These are phyloP conservation scores for Symbiodinium natans DNA, from an alignment of 73 alveolate species.

Conservation along the genomic window DNA sequence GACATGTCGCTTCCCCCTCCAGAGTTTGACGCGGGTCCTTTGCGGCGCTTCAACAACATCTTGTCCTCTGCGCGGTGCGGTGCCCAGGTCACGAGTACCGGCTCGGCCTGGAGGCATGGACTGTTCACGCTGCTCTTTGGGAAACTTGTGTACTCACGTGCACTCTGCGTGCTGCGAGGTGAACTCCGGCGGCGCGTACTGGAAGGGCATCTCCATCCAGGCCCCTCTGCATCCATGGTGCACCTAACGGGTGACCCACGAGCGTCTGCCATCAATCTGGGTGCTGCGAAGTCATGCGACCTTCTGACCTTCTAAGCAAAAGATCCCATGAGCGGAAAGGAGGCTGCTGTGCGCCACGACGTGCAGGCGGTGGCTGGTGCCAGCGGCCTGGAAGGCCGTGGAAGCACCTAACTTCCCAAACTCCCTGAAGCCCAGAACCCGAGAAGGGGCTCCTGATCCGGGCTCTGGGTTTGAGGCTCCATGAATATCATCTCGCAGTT, in stretches of 20 bases:
- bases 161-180: not conserved
- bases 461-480: constrained; percentile 18
- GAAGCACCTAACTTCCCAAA: not conserved
- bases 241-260: no score
- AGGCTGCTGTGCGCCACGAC: constrained; percentile 72
- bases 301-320: not conserved
- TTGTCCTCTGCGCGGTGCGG: no score
- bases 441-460: not conserved
- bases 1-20: no score
- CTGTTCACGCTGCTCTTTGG: not conserved
- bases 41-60: no score
- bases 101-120: constrained; percentile 56
- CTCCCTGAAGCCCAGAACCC: no score
- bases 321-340: not conserved
- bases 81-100: constrained; percentile 84
- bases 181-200: constrained; percentile 84
- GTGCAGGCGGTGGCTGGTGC: constrained; percentile 68
- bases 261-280: no score
- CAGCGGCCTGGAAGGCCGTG: constrained; percentile 64
- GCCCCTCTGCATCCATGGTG: not conserved
- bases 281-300: not conserved
- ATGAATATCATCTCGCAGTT: constrained; percentile 72
- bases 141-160: not conserved
- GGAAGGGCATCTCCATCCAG: constrained; percentile 70
- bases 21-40: no score